Conservation (phyloP, 1,284 basidiomycete species). For the Apiotrichum montevideense region DNA sequence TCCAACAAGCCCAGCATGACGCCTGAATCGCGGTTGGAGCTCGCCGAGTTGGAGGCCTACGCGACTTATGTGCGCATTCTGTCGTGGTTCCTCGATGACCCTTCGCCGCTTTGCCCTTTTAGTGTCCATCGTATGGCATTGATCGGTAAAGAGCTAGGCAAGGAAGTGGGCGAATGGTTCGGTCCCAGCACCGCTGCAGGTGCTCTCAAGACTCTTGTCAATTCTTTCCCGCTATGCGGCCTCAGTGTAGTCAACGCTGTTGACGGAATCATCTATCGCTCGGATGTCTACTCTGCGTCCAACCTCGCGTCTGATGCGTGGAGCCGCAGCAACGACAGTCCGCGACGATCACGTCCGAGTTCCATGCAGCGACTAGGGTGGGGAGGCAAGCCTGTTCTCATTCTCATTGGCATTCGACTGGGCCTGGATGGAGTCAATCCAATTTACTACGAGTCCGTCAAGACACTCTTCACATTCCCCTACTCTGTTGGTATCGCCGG, state of each 20-base stretch:
- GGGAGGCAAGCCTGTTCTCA: conserved; percentile 78
- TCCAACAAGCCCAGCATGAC: conserved; percentile 13
- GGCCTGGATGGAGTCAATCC: conserved; percentile 92
- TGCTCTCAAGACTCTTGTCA: conserved; percentile 80
- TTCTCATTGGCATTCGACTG: conserved; percentile 78
- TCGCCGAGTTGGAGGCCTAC: conserved; percentile 33
- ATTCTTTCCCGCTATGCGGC: conserved; percentile 71
- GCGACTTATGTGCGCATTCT: conserved; percentile 74
- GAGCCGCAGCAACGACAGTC: conserved; percentile 7
- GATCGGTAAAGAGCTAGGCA: conserved; percentile 89
- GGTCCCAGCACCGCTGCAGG: conserved; percentile 95
- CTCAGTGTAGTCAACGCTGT: conserved; percentile 75
- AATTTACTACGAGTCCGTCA: conserved; percentile 88
- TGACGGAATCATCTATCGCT: conserved; percentile 77
- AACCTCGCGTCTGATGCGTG: conserved; percentile 47
- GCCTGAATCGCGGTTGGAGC: conserved; percentile 18
- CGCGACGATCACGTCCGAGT: conserved; percentile 6
- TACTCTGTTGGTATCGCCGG: conserved; percentile 95
- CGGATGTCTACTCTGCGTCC: conserved; percentile 77
- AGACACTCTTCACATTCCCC: conserved; percentile 83
- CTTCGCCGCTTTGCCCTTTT: conserved; percentile 81
- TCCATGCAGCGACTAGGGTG: conserved; percentile 48
- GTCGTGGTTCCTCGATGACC: conserved; percentile 92
- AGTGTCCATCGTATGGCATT: conserved; percentile 94
- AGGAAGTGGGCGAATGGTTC: conserved; percentile 96